These are phyloP conservation scores for Cutaneotrichosporon dermatis DNA, from an alignment of 1,284 basidiomycete species.

Conservation along the genomic window DNA sequence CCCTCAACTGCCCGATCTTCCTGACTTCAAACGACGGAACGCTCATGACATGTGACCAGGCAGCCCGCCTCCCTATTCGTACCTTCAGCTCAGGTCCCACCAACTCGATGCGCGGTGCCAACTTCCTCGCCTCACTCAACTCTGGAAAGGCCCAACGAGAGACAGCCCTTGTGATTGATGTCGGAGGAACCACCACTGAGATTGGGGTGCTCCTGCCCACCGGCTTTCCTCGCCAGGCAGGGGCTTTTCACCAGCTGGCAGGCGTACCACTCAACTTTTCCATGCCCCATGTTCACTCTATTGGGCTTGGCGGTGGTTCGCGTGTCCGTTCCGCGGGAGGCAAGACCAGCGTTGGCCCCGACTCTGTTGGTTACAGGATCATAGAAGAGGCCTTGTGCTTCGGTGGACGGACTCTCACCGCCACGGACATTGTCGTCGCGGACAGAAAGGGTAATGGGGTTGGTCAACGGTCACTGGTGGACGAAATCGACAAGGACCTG, in stretches of 20 bases:
- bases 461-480: constrained; percentile 47
- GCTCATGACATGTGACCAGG: constrained; percentile 54
- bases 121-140: constrained; percentile 54
- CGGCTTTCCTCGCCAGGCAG: constrained; percentile 40
- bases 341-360: constrained; percentile 55
- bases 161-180: constrained; percentile 57
- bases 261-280: constrained; percentile 36
- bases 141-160: constrained; percentile 45
- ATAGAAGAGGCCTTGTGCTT: constrained; percentile 54
- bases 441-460: constrained; percentile 43
- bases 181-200: constrained; percentile 55
- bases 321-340: constrained; percentile 26
- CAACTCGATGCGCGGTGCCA: constrained; percentile 62
- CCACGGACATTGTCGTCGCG: constrained; percentile 57
- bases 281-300: constrained; percentile 33
- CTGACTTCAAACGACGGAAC: constrained; percentile 60
- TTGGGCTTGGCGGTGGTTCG: constrained; percentile 40
- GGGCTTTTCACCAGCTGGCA: constrained; percentile 25
- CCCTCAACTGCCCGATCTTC: constrained; percentile 55
- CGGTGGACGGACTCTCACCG: constrained; percentile 54
- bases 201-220: constrained; percentile 19
- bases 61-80: constrained; percentile 57
- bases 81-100: constrained; percentile 61
- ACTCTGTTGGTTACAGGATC: constrained; percentile 58
- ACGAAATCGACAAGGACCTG: constrained; percentile 36